phyloP scores from a whole-genome alignment of 345 rosid genomes.

The Sonneratia alba region DNA sequence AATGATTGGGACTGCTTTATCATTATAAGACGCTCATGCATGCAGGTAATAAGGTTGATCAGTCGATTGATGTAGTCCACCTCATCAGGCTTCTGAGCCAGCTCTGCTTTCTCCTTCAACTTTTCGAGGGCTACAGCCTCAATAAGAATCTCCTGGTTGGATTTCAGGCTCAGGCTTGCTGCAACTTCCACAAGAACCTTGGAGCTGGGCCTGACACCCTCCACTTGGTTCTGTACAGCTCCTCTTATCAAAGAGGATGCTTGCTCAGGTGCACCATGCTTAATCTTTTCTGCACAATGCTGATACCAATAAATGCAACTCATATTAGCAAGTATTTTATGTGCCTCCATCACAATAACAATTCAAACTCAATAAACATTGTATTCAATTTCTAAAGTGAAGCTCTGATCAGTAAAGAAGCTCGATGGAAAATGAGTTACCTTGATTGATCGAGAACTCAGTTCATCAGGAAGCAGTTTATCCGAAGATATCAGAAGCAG shows the following conservation, averaged over 20 bases:
- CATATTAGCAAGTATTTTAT: constrained; percentile 2
- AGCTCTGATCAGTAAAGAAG: neutral
- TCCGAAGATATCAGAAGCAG: constrained; percentile 47
- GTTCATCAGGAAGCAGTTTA: constrained; percentile 45
- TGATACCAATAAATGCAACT: constrained; percentile 28
- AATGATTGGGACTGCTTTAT: constrained; percentile 66
- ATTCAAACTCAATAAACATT: neutral
- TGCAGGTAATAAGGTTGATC: constrained; percentile 49
- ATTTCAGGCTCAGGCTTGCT: constrained; percentile 59
- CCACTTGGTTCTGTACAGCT: constrained; percentile 48
- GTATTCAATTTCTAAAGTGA: too few species aligned
- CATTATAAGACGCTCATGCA: constrained; percentile 69
- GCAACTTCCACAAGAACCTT: constrained; percentile 62
- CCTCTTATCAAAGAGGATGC: constrained; percentile 53
- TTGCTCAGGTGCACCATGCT: constrained; percentile 44
- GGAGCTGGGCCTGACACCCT: constrained; percentile 47
- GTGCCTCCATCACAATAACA: neutral
- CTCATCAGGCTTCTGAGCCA: constrained; percentile 60
- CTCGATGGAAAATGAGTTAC: constrained; percentile 25
- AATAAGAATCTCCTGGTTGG: constrained; percentile 81
- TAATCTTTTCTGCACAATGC: constrained; percentile 58
- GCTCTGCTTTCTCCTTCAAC: constrained; percentile 88
- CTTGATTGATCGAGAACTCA: constrained; percentile 65
- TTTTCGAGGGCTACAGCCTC: constrained; percentile 94
- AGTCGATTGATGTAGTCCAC: constrained; percentile 65